Conservation (phyloP, 2,329 filamentous ascomycete genomes). For the Arthrobotrys sinensis region DNA sequence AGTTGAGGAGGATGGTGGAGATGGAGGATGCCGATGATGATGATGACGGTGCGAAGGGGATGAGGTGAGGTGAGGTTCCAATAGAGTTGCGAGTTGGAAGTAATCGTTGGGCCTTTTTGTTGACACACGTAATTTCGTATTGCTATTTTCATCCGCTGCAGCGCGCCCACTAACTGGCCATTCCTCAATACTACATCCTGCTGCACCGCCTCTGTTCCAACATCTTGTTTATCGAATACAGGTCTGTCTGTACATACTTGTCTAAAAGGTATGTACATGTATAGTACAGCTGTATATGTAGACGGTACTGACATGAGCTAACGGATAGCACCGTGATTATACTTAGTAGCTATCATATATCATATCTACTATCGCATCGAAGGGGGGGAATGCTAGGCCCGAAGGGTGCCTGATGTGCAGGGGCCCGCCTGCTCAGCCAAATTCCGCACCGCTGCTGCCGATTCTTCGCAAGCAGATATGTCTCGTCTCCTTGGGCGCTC, state of each 20-base stretch:
- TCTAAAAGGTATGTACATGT: too few relatives aligned
- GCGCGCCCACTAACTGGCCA: too few relatives aligned
- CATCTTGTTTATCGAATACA: too few relatives aligned
- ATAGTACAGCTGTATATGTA: neutral
- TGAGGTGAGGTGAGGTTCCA: slow-evolving; percentile 29
- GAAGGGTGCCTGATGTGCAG: slow-evolving; percentile 47
- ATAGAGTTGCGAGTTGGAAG: slow-evolving; percentile 29
- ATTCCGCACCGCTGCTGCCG: slow-evolving; percentile 41
- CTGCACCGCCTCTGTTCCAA: too few relatives aligned
- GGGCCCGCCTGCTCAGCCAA: slow-evolving; percentile 45
- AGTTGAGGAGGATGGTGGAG: slow-evolving; percentile 5
- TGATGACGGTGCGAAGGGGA: neutral
- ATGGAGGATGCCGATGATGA: neutral
- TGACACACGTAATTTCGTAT: slow-evolving; percentile 28
- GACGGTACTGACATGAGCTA: neutral
- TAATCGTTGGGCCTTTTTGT: slow-evolving; percentile 17
- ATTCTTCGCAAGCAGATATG: slow-evolving; percentile 23
- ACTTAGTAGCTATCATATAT: neutral
- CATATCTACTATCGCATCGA: slow-evolving; percentile 32
- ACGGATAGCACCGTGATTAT: too few relatives aligned
- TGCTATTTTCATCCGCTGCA: slow-evolving; percentile 7
- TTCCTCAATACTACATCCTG: too few relatives aligned
- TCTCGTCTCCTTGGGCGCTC: slow-evolving; percentile 5
- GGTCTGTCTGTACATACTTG: too few relatives aligned
- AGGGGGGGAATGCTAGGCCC: slow-evolving; percentile 16